phyloP scores from a whole-genome alignment of 306 rosid genomes.

The Malus domestica region ASM211411v1 NC_041796.1:12861501-12862000 shows the following conservation, averaged over 20 bases:
- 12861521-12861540: not conserved
- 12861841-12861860: not conserved
- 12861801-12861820: not conserved
- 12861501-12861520: not conserved
- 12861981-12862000: not conserved
- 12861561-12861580: too few relatives aligned
- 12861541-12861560: not conserved
- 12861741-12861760: not conserved
- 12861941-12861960: not conserved
- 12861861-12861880: not conserved
- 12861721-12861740: not conserved
- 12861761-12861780: not conserved
- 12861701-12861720: not conserved
- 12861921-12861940: not conserved
- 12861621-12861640: too few relatives aligned
- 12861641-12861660: too few relatives aligned
- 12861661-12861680: too few relatives aligned
- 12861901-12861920: not conserved
- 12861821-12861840: not conserved
- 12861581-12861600: too few relatives aligned
- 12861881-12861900: not conserved
- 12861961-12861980: not conserved
- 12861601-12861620: too few relatives aligned
- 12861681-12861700: not conserved
- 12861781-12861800: not conserved